Conservation (phyloP, 148 eudicot species). For the Agrostemma githago region DNA sequence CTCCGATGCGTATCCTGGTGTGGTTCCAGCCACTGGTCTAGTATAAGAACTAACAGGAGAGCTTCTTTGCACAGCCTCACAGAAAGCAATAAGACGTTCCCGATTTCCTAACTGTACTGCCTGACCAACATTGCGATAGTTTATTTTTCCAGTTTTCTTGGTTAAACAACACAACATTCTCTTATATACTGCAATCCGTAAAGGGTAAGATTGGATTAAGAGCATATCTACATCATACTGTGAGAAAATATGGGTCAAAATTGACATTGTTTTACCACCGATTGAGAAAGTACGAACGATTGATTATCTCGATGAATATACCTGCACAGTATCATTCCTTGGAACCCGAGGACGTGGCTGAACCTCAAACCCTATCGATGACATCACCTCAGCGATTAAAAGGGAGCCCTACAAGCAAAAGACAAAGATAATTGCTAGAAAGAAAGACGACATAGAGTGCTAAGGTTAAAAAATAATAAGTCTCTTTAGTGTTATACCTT, state of each 20-base stretch:
- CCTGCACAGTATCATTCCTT: conserved; percentile 93
- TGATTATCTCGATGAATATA: conserved; percentile 16
- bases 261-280: no score
- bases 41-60: conserved; percentile 89
- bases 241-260: no score
- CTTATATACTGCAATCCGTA: no score
- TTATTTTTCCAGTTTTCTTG: conserved; percentile 8
- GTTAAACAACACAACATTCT: background rate
- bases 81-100: conserved; percentile 77
- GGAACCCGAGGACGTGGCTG: conserved; percentile 76
- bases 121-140: conserved; percentile 30
- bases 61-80: conserved; percentile 94
- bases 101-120: conserved; percentile 87
- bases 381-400: conserved; percentile 93
- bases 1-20: conserved; percentile 97
- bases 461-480: background rate
- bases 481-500: conserved; percentile 41
- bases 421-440: background rate
- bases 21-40: conserved; percentile 76
- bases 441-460: conserved; percentile 10
- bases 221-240: no score
- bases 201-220: no score
- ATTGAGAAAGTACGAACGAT: background rate
- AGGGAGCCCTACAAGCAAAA: conserved; percentile 56
- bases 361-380: conserved; percentile 69